Percentiles rank a stretch among this genome's conserved stretches.
phyloP scores from a whole-genome alignment of 352 stramenopile species.

The Pythium scleroteichum region DNA sequence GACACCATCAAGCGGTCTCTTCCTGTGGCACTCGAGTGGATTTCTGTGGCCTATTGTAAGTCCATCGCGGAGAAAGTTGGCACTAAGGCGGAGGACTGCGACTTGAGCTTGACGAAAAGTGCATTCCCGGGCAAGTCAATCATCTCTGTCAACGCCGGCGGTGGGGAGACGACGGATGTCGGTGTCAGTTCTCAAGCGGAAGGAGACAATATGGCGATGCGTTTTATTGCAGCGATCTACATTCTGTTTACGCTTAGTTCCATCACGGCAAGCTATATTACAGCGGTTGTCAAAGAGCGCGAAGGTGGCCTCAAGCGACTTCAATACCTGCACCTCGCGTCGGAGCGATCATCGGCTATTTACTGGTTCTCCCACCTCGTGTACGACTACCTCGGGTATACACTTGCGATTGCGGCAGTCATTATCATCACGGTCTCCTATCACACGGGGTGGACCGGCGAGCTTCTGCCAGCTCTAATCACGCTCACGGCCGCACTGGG shows the following conservation, averaged over 20 bases:
- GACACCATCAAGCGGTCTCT: conserved; percentile 56
- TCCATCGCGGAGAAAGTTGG: background rate
- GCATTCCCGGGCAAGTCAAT: conserved; percentile 34
- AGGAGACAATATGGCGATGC: conserved; percentile 53
- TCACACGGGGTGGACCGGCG: conserved; percentile 23
- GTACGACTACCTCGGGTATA: conserved; percentile 60
- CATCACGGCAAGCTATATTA: conserved; percentile 66
- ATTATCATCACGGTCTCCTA: conserved; percentile 29
- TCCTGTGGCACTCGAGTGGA: conserved; percentile 57
- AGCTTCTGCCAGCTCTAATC: conserved; percentile 36
- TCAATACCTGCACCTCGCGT: conserved; percentile 70
- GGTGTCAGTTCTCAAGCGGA: background rate
- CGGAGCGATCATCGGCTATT: conserved; percentile 40
- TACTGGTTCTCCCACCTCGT: conserved; percentile 75
- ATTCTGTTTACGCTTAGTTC: conserved; percentile 63
- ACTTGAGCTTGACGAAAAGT: conserved; percentile 52
- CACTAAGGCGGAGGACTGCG: conserved; percentile 23
- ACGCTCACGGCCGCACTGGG: conserved; percentile 46
- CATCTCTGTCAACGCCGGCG: background rate
- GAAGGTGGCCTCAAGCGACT: conserved; percentile 70
- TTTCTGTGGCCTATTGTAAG: conserved; percentile 66
- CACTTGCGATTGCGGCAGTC: conserved; percentile 35
- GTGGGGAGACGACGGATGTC: conserved; percentile 10
- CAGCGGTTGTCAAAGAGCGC: conserved; percentile 66
- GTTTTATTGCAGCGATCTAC: conserved; percentile 92